Evolutionary conservation across 1,284 basidiomycete species (phyloP).

Genomic region (Inonotus hispidus): DNA sequence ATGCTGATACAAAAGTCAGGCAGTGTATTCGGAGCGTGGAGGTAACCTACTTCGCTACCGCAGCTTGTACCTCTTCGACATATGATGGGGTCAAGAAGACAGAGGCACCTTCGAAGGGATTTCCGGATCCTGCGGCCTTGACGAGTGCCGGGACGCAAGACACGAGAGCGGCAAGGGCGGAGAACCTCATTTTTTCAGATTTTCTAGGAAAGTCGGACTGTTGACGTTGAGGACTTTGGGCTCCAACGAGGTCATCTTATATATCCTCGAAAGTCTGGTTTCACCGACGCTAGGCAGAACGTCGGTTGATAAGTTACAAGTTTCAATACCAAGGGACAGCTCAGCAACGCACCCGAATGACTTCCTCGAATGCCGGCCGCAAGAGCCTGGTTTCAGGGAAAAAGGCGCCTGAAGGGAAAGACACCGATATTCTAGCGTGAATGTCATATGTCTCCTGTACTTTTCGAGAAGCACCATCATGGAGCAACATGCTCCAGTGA

Average conservation of each 20-base stretch:
- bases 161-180: conserved; percentile 16
- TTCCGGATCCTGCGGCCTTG: conserved; percentile 17
- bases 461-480: background rate
- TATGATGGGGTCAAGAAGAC: conserved; percentile 19
- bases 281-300: conserved; percentile 15
- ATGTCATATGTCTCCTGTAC: conserved; percentile 4
- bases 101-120: conserved; percentile 18
- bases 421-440: conserved; percentile 2
- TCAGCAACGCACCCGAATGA: background rate
- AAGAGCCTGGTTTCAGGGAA: background rate
- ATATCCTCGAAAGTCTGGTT: background rate
- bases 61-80: conserved; percentile 17
- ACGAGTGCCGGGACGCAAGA: conserved; percentile 17
- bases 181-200: conserved; percentile 19
- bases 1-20: conserved; percentile 12
- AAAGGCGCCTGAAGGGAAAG: background rate
- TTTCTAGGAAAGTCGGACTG: background rate
- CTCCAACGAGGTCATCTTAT: conserved; percentile 9
- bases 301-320: conserved; percentile 6
- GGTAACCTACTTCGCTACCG: conserved; percentile 15
- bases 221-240: background rate
- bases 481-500: background rate
- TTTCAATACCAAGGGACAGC: conserved; percentile 11
- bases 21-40: background rate
- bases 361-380: background rate